These are phyloP conservation scores for Hyphodiscus sp. DNA, from an alignment of 2,329 filamentous ascomycete genomes.

Conservation along the genomic window DNA sequence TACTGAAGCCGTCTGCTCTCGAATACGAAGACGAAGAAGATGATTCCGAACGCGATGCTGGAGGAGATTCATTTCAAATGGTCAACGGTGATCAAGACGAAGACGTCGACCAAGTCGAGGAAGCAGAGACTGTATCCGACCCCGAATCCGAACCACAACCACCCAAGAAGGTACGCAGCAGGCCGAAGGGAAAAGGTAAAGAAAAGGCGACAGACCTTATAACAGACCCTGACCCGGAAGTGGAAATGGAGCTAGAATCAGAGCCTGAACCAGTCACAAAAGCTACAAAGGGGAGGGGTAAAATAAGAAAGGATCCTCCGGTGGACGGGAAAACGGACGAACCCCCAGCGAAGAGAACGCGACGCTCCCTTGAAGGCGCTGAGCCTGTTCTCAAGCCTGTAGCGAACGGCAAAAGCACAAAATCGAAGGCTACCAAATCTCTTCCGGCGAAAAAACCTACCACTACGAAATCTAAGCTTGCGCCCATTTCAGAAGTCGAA, in stretches of 20 bases:
- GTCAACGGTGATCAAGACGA: conserved; percentile 24
- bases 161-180: conserved; percentile 2
- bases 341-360: conserved; percentile 16
- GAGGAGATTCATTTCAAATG: conserved; percentile 21
- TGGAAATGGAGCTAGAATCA: background rate
- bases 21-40: conserved; percentile 27
- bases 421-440: conserved; percentile 7
- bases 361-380: conserved; percentile 11
- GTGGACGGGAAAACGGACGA: conserved; percentile 15
- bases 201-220: background rate
- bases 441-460: background rate
- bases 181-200: conserved; percentile 10
- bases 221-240: conserved; percentile 10
- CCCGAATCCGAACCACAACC: conserved; percentile 14
- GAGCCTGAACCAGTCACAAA: conserved; percentile 1
- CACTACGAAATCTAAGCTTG: conserved; percentile 10
- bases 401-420: conserved; percentile 15
- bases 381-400: conserved; percentile 2
- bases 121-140: conserved; percentile 22
- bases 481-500: conserved; percentile 18
- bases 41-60: conserved; percentile 43
- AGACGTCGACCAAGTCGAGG: conserved; percentile 27
- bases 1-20: conserved; percentile 2
- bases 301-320: conserved; percentile 2
- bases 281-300: conserved; percentile 13